phyloP scores from a whole-genome alignment of 208 protist genomes.

The Leishmania mexicana region DNA sequence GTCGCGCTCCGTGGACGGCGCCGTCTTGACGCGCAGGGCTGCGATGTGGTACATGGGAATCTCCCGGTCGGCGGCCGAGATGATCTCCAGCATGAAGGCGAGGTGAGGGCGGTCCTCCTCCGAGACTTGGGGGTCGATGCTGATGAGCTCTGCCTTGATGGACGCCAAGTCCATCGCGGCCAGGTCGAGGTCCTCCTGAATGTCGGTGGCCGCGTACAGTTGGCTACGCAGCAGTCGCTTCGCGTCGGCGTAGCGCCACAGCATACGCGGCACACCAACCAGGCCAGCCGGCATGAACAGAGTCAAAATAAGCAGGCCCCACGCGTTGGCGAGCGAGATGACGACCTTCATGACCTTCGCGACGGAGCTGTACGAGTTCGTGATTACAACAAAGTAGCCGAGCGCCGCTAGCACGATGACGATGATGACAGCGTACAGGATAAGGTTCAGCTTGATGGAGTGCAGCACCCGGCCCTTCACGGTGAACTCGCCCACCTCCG shows the following conservation, averaged over 20 bases:
- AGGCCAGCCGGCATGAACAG: conserved; percentile 89
- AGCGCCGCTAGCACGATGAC: conserved; percentile 64
- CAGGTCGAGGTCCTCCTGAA: conserved; percentile 90
- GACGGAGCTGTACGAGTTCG: conserved; percentile 66
- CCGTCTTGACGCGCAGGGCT: conserved; percentile 50
- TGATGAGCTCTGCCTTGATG: conserved; percentile 84
- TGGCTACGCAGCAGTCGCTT: conserved; percentile 53
- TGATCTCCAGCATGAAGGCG: conserved; percentile 80
- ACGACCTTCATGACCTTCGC: conserved; percentile 66
- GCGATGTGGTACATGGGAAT: conserved; percentile 84
- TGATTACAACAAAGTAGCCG: conserved; percentile 80
- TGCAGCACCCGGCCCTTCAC: conserved; percentile 53
- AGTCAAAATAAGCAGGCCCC: conserved; percentile 86
- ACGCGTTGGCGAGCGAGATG: conserved; percentile 89
- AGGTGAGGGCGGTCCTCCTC: conserved; percentile 83
- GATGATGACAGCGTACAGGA: conserved; percentile 85
- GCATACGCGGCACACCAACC: conserved; percentile 84
- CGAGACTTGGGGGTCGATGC: conserved; percentile 70
- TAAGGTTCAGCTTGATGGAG: conserved; percentile 80
- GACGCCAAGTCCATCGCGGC: conserved; percentile 80
- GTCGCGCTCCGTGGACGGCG: conserved; percentile 37
- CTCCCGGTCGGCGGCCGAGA: conserved; percentile 69
- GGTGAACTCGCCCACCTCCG: conserved; percentile 83
- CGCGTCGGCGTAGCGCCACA: conserved; percentile 79
- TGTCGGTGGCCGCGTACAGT: conserved; percentile 75